Percentiles rank a stretch among this genome's conserved stretches.
phyloP scores from a whole-genome alignment of 2,329 filamentous ascomycete genomes.

The Colletotrichum eleusines region DNA sequence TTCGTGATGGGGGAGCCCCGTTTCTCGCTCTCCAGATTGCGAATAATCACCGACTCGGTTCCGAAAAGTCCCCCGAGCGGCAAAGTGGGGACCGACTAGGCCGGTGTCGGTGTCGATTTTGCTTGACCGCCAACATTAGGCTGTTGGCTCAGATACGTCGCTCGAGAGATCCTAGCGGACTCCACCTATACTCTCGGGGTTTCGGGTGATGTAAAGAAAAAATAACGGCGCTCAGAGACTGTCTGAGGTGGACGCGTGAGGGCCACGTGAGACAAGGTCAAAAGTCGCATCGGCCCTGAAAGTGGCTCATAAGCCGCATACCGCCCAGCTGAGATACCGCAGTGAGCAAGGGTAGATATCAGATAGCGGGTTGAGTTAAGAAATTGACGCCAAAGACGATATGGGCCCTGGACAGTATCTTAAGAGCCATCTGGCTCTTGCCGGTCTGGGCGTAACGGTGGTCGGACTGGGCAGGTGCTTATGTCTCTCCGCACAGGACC shows the following conservation, averaged over 20 bases:
- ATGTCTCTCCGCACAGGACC: neutral
- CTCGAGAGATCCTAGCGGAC: neutral
- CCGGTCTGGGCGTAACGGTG: neutral
- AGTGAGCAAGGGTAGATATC: too few relatives aligned
- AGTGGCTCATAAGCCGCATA: neutral
- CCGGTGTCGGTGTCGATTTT: slow-evolving; percentile 8
- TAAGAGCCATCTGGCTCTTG: neutral
- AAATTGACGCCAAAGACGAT: neutral
- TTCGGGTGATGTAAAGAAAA: neutral
- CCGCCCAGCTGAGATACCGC: neutral
- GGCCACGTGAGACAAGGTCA: neutral
- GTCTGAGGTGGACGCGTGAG: neutral
- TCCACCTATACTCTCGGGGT: neutral
- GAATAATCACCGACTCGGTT: slow-evolving; percentile 23
- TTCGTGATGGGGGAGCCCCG: neutral
- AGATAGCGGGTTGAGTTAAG: neutral
- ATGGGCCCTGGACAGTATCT: accelerated
- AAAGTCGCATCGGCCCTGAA: neutral
- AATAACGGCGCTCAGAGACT: neutral
- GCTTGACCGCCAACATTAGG: slow-evolving; percentile 1
- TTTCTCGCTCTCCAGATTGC: neutral
- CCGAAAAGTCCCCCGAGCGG: slow-evolving; percentile 11
- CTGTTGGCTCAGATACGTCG: neutral
- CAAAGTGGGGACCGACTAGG: neutral
- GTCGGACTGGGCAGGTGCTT: neutral